Base-by-base conservation (phyloP, 192 early-diverging fungal genomes). In the Coemansia sp. region DNA sequence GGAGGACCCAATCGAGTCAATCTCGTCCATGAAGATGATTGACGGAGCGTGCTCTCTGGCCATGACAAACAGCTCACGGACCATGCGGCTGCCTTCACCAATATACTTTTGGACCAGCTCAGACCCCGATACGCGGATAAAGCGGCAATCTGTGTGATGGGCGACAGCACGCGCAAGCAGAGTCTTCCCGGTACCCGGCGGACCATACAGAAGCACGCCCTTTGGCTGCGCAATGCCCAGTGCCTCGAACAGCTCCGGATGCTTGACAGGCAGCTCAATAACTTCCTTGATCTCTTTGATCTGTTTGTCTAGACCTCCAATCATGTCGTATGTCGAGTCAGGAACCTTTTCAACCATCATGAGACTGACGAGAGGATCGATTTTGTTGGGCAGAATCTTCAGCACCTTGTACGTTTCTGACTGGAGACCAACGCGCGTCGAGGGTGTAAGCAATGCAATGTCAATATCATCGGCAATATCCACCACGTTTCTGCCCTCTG, bases 301-400 rank as follows among this genome's bases (percentile, higher is more conserved):
- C 76, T 99, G 98, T 73, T 96, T 93, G 76, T 98, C 96, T 41
- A 99, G 88, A 66, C 98, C 98, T 73, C 98, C 98, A 66, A 99
- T 92, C 94, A 97, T 95, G 60, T 98, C 98, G 76, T 99, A 99
- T 13, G 98, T 98, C 63, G 95, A 97, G 81, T 98, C 96, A 36
- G 98, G 98, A 16, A 98, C 98, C 83, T 99, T 99, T 76, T 99
- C 98, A 13, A 99, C 95, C 98, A 98, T 99, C 98, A 99, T 99
- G 59, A 99, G 87, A n/a, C 91, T 93, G 19, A 99, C 98, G 46
- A 99, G 87, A n/a, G 98, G 98, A 76, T 99, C 98, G 58, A 99
- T 90, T 72, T 98, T 95, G 85, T 97, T 98, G 47, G 96, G 95
- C 48, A 99, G 74, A 26, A 99, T 89, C 85, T 96, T 95, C 86